Conservation (phyloP, 306 rosid genomes). For the Lotus japonicus region DNA sequence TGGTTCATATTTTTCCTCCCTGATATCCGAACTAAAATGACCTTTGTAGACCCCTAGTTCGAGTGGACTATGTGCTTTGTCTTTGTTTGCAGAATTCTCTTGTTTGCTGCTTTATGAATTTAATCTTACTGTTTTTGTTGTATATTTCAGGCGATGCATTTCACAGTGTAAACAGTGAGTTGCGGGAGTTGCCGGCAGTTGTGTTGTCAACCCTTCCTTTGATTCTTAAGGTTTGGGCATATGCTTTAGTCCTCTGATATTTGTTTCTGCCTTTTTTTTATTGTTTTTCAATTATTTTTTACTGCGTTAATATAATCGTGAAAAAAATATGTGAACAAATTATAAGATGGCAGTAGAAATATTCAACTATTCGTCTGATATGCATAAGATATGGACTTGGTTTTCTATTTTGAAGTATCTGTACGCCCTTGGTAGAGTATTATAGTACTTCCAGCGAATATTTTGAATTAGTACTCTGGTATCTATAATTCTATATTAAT, state of each 20-base stretch:
- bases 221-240: conserved; percentile 58
- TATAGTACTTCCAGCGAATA: not conserved
- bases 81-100: not conserved
- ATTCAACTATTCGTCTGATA: not conserved
- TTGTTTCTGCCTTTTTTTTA: not conserved
- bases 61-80: not conserved
- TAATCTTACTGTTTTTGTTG: not conserved
- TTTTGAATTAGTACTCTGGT: not conserved
- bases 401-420: not conserved
- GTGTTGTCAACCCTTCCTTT: conserved; percentile 74
- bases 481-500: not conserved
- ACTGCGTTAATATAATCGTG: not conserved
- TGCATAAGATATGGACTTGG: not conserved
- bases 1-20: too few relatives aligned
- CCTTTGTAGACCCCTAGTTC: not conserved
- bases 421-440: not conserved
- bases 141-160: conserved; percentile 63
- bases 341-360: not conserved
- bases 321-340: not conserved
- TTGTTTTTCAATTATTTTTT: conserved; percentile 12
- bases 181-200: conserved; percentile 77
- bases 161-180: conserved; percentile 69
- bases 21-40: not conserved
- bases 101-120: conserved; percentile 7
- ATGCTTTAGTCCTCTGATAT: conserved; percentile 16